Evolutionary conservation across 495 filamentous ascomycete genomes (phyloP), one percentile per base, ranked within the genome.

Genomic region (Saxophila tyrrhenica): DNA sequence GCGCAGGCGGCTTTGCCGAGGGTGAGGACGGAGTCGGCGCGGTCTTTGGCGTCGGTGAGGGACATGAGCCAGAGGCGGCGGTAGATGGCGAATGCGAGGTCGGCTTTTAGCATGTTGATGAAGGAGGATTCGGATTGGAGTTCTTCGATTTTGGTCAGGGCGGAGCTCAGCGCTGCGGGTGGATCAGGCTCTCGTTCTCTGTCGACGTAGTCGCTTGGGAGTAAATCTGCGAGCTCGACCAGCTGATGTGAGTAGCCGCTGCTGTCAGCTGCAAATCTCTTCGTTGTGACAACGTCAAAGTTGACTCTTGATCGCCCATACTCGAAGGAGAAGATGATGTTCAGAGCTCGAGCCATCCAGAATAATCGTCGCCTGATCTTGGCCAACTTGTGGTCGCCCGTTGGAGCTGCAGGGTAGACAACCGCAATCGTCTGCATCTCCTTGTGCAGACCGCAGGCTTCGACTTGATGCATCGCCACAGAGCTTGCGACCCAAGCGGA

Each of bases 401-500:
- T 44, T 2, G 59, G 55, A 1, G 47, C 46, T 0, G 59, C 59
- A 7, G 58, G 58, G 19, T 63, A 58, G 15, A 63, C 57, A 1
- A 60, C 61, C 10, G 58, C 61, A 29, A 63, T 63, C 1, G 58
- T 56, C 46, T 58, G 50, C 23, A 67, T 48, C 25, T 72, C 75
- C 16, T 68, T 67, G 47, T 78, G 73, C 10, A 80, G 62, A 0
- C 72, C 73, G 3, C 72, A 64, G 0, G 75, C 72, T 62, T 80
- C 77, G 9, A 74, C 64, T 10, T 78, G 58, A 51, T 80, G 77
- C 65, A 81, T 75, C 22, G 78, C 58, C 10, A 71, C 75, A 55
- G 72, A 78, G 50, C 73, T 77, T 1, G 75, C 73, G 65, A 80
- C 72, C 77, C 77, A 81, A 22, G 77, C 66, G 3, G 71, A 65